Percentiles rank a stretch among this genome's conserved stretches.
Evolutionary conservation across 441 rosid species (phyloP).

Genomic region (Hura crepitans): DNA sequence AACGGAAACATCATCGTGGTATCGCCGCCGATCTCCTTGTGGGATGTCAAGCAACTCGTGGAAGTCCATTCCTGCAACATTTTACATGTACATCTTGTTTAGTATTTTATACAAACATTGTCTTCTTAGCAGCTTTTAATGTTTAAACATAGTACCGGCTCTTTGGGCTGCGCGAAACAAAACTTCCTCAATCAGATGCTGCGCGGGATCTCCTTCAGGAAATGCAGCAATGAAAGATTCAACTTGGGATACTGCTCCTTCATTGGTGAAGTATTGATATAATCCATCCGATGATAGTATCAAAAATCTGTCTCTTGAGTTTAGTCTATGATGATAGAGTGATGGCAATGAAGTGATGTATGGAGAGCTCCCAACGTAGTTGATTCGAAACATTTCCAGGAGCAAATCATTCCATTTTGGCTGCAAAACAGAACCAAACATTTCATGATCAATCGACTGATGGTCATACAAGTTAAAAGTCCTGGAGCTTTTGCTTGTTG

Average conservation of each 20-base stretch:
- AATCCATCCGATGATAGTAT: slow-evolving; percentile 85
- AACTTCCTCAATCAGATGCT: slow-evolving; percentile 81
- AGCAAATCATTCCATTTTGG: slow-evolving; percentile 84
- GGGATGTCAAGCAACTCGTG: slow-evolving; percentile 90
- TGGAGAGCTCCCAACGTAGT: slow-evolving; percentile 76
- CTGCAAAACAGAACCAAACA: slow-evolving; percentile 38
- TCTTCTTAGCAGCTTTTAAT: neutral
- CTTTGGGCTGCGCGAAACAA: slow-evolving; percentile 89
- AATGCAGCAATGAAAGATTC: slow-evolving; percentile 60
- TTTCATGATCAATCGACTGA: neutral
- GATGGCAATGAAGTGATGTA: slow-evolving; percentile 72
- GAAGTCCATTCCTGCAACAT: slow-evolving; percentile 73
- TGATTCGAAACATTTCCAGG: slow-evolving; percentile 80
- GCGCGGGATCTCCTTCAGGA: slow-evolving; percentile 97
- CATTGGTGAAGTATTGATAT: slow-evolving; percentile 82
- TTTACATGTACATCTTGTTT: neutral
- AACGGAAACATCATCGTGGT: slow-evolving; percentile 88
- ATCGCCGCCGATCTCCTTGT: slow-evolving; percentile 87
- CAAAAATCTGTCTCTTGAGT: slow-evolving; percentile 65
- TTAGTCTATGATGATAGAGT: slow-evolving; percentile 71
- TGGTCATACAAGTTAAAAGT: too few relatives aligned
- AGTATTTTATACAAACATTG: neutral
- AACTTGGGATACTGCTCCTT: slow-evolving; percentile 73
- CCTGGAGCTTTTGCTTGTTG: too few relatives aligned
- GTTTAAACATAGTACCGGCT: slow-evolving; percentile 48